Percentiles rank a stretch among this genome's conserved stretches.
phyloP scores from a whole-genome alignment of 2,329 filamentous ascomycete genomes.

The Lachnellula suecica region DNA sequence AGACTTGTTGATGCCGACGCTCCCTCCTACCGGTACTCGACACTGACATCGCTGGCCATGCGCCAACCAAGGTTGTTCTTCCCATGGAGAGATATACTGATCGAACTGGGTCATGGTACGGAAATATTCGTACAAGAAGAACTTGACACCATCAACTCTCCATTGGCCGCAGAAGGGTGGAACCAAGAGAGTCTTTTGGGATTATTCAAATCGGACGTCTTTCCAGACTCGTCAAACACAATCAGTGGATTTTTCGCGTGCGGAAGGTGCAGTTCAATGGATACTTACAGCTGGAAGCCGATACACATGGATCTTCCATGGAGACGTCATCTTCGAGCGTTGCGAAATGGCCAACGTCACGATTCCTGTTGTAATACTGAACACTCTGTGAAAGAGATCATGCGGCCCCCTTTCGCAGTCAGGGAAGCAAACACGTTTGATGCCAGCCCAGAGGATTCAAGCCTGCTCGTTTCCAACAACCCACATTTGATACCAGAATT shows the following conservation, averaged over 20 bases:
- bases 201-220: background rate
- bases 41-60: constrained; percentile 8
- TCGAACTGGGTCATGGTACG: background rate
- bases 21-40: constrained; percentile 5
- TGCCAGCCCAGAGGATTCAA: too few species aligned
- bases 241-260: background rate
- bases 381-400: background rate
- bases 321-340: constrained; percentile 2
- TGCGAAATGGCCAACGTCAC: background rate
- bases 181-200: background rate
- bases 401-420: background rate
- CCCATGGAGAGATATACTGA: constrained; percentile 1
- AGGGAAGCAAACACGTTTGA: background rate
- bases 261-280: background rate
- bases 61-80: constrained; percentile 2
- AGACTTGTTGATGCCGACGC: background rate
- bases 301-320: constrained; percentile 5
- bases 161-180: constrained; percentile 5
- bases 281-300: background rate
- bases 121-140: constrained; percentile 5
- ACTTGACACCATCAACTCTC: background rate
- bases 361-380: background rate
- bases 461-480: too few species aligned
- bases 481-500: too few species aligned
- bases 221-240: too few species aligned